phyloP scores from a whole-genome alignment of 129 eudicot species.

The Flaveria brownii region DNA sequence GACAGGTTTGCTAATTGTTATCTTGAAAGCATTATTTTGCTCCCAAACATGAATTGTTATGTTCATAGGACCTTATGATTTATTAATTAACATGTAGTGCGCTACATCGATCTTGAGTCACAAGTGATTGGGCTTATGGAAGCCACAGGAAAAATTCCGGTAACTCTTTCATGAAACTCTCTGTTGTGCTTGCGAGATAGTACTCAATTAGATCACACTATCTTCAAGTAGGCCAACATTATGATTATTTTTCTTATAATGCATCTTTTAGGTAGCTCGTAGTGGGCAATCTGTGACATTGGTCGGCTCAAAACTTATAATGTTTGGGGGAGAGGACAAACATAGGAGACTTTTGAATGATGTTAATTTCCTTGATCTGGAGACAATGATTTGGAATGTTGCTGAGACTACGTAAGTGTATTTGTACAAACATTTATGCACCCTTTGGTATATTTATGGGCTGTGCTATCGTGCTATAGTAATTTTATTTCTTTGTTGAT shows the following conservation, averaged over 20 bases:
- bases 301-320: slow-evolving; percentile 79
- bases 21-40: slow-evolving; percentile 20
- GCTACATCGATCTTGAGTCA: slow-evolving; percentile 75
- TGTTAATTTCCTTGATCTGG: slow-evolving; percentile 78
- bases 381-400: slow-evolving; percentile 78
- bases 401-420: slow-evolving; percentile 64
- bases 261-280: slow-evolving; percentile 68
- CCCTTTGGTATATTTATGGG: background rate
- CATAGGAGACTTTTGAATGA: slow-evolving; percentile 74
- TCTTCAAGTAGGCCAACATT: slow-evolving; percentile 17
- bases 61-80: slow-evolving; percentile 28
- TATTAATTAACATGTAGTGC: slow-evolving; percentile 51
- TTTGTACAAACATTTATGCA: slow-evolving; percentile 4
- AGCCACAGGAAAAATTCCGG: slow-evolving; percentile 85
- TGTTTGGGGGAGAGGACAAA: slow-evolving; percentile 97
- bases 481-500: background rate
- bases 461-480: slow-evolving; percentile 8
- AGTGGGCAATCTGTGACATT: slow-evolving; percentile 85
- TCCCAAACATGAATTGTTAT: background rate
- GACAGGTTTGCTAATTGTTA: slow-evolving; percentile 54
- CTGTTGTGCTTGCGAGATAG: slow-evolving; percentile 12
- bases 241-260: slow-evolving; percentile 18
- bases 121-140: slow-evolving; percentile 63
- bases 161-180: slow-evolving; percentile 32
- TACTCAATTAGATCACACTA: slow-evolving; percentile 9